Percentiles rank a stretch among this genome's conserved stretches.
These are phyloP conservation scores for Nothophaeocryptopus gaeumannii DNA, from an alignment of 2,329 filamentous ascomycete species.

Conservation along the genomic window DNA sequence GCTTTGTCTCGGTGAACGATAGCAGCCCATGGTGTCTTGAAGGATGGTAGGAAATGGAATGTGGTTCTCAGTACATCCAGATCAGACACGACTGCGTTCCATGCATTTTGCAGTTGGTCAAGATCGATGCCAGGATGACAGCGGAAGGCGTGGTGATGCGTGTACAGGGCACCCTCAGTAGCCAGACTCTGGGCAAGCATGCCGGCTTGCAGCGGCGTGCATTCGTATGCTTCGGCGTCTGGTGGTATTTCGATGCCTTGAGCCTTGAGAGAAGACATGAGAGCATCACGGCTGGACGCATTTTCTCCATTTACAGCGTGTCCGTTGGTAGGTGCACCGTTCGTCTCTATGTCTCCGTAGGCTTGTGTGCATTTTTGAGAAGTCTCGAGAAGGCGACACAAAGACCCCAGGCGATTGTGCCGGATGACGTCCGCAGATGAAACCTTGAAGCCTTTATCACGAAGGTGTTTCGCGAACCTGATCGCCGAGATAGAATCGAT, in stretches of 20 bases:
- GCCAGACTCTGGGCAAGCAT: slow-evolving; percentile 19
- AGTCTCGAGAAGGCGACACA: slow-evolving; percentile 5
- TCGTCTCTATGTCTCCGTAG: too few species aligned
- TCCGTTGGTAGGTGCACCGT: too few species aligned
- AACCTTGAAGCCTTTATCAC: slow-evolving; percentile 12
- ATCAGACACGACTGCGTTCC: slow-evolving; percentile 4
- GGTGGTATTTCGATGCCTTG: neutral
- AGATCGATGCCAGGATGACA: slow-evolving; percentile 4
- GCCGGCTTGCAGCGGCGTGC: slow-evolving; percentile 17
- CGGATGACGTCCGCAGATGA: slow-evolving; percentile 13
- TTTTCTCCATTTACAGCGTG: too few species aligned
- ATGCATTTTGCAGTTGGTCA: slow-evolving; percentile 9
- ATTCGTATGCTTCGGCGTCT: slow-evolving; percentile 7
- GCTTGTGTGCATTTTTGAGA: neutral
- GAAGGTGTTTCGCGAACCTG: slow-evolving; percentile 13
- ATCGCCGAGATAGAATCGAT: slow-evolving; percentile 20
- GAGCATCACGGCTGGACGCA: neutral
- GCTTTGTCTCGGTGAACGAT: slow-evolving; percentile 7
- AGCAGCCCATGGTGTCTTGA: slow-evolving; percentile 14
- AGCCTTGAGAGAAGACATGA: neutral
- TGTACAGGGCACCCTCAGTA: slow-evolving; percentile 14
- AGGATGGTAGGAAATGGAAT: slow-evolving; percentile 13
- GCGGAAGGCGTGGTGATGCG: slow-evolving; percentile 16
- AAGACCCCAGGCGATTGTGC: slow-evolving; percentile 12
- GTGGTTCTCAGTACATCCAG: slow-evolving; percentile 17